Conservation (phyloP, 2,329 filamentous ascomycete species). For the Hymenoscyphus repandus region DNA sequence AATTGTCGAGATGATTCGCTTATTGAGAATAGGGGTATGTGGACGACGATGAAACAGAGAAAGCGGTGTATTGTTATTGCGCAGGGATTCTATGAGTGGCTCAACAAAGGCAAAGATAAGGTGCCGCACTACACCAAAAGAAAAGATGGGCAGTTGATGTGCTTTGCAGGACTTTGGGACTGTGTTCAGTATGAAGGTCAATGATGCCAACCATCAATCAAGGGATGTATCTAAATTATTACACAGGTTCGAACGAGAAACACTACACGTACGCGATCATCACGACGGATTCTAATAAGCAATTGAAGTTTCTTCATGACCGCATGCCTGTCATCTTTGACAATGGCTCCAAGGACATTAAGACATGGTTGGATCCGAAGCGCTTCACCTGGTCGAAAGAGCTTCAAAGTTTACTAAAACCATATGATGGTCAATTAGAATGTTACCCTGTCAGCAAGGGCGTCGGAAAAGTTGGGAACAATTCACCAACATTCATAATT, state of each 20-base stretch:
- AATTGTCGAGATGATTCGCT: constrained; percentile 92
- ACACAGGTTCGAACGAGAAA: constrained; percentile 54
- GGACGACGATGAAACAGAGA: constrained; percentile 82
- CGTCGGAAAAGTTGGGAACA: constrained; percentile 91
- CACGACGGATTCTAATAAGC: constrained; percentile 79
- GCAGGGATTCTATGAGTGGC: constrained; percentile 95
- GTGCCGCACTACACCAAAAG: constrained; percentile 79
- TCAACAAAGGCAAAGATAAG: constrained; percentile 77
- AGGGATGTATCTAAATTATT: constrained; percentile 6
- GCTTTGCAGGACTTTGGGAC: constrained; percentile 89
- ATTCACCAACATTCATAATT: constrained; percentile 76
- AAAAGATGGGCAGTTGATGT: constrained; percentile 74
- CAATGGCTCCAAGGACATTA: constrained; percentile 63
- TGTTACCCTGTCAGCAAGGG: constrained; percentile 83
- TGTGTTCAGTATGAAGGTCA: constrained; percentile 72
- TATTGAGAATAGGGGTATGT: constrained; percentile 72
- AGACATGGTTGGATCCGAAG: constrained; percentile 72
- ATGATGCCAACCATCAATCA: not conserved
- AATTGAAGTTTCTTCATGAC: constrained; percentile 82
- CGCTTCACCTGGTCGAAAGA: constrained; percentile 70
- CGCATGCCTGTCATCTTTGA: constrained; percentile 94
- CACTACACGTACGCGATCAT: constrained; percentile 90
- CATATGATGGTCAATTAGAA: constrained; percentile 73
- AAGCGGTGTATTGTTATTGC: constrained; percentile 86
- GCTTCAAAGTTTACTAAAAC: constrained; percentile 72